These are phyloP conservation scores for Hypoxylon subgilvum DNA, from an alignment of 495 filamentous ascomycete species.

Conservation along the genomic window DNA sequence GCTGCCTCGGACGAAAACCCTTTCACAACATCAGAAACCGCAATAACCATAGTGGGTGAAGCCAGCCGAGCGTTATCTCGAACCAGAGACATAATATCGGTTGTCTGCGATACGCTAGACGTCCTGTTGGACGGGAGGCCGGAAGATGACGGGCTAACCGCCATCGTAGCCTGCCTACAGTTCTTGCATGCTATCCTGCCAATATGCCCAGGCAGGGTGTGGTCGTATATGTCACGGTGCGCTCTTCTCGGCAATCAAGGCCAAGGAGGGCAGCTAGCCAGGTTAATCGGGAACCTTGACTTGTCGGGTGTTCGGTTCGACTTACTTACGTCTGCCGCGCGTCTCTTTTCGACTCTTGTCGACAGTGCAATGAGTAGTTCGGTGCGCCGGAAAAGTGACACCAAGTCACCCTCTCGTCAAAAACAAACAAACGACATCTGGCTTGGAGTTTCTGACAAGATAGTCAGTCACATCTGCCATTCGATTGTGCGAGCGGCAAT, in stretches of 20 bases:
- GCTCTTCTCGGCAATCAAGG: slow-evolving; percentile 74
- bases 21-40: slow-evolving; percentile 42
- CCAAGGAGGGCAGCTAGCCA: slow-evolving; percentile 72
- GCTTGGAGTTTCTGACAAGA: slow-evolving; percentile 75
- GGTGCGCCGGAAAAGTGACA: slow-evolving; percentile 70
- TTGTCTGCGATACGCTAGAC: slow-evolving; percentile 86
- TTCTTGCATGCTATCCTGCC: slow-evolving; percentile 74
- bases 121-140: slow-evolving; percentile 64
- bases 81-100: slow-evolving; percentile 76
- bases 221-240: slow-evolving; percentile 85
- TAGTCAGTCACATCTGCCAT: slow-evolving; percentile 72
- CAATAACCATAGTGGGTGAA: slow-evolving; percentile 64
- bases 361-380: slow-evolving; percentile 76
- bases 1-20: slow-evolving; percentile 25
- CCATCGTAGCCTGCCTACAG: slow-evolving; percentile 75
- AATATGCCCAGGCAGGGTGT: slow-evolving; percentile 79
- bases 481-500: slow-evolving; percentile 74
- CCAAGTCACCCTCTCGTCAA: slow-evolving; percentile 58
- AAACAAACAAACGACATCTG: slow-evolving; percentile 61
- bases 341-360: slow-evolving; percentile 74
- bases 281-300: slow-evolving; percentile 76
- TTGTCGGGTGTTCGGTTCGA: slow-evolving; percentile 75
- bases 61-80: slow-evolving; percentile 74
- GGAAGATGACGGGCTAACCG: slow-evolving; percentile 61
- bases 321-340: slow-evolving; percentile 73